Evolutionary conservation across 2,329 filamentous ascomycete genomes (phyloP).

Genomic region (Aspergillus sp.): DNA sequence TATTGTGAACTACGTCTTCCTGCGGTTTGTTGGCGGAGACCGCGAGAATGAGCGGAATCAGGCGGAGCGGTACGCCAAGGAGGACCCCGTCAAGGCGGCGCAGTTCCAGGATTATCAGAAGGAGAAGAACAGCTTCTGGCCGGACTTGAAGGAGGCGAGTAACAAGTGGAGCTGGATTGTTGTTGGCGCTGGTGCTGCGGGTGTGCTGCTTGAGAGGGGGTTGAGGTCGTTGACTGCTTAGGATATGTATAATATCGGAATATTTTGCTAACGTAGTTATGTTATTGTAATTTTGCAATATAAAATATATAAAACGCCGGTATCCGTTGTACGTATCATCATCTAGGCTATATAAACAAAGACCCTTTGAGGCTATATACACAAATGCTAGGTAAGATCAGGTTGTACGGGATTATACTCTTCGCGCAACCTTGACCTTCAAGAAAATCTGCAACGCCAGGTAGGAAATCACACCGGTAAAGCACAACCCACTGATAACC

Average conservation of each 20-base stretch:
- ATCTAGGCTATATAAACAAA: no score
- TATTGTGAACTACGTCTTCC: slow-evolving; percentile 58
- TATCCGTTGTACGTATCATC: no score
- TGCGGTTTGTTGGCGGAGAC: slow-evolving; percentile 59
- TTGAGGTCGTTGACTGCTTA: slow-evolving; percentile 11
- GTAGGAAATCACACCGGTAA: not conserved
- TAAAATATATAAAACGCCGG: no score
- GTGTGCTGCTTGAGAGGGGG: slow-evolving; percentile 48
- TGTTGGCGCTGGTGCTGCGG: slow-evolving; percentile 50
- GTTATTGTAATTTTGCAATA: no score
- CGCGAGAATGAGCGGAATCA: slow-evolving; percentile 56
- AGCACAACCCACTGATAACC: slow-evolving; percentile 23
- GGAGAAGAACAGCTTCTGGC: slow-evolving; percentile 64
- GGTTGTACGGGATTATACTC: no score
- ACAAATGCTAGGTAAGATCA: no score
- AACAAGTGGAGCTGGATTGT: slow-evolving; percentile 61
- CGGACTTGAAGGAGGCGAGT: slow-evolving; percentile 47
- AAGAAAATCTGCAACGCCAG: not conserved
- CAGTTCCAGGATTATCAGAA: slow-evolving; percentile 54
- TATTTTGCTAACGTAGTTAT: no score
- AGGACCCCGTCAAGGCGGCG: slow-evolving; percentile 52
- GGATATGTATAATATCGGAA: no score
- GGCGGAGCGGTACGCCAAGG: slow-evolving; percentile 52
- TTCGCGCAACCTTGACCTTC: not conserved
- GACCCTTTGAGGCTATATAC: no score